Percentiles rank a stretch among this genome's conserved stretches.
These are phyloP conservation scores for Gracilariopsis chorda DNA, from an alignment of 23 red algal species.

Conservation along the genomic window DNA sequence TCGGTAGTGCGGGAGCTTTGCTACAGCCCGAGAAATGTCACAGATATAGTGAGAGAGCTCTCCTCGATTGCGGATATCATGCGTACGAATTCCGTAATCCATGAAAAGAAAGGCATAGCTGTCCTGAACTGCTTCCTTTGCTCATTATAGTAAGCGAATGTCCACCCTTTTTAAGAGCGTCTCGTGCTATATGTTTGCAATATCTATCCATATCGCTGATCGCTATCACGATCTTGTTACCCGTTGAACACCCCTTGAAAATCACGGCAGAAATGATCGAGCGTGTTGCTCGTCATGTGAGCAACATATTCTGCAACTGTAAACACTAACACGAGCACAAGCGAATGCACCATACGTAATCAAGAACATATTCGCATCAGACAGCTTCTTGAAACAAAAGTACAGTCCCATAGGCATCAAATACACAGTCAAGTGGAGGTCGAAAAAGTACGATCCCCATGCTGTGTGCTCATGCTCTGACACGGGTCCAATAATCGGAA, in stretches of 20 bases:
- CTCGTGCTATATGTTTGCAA: neutral
- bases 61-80: neutral
- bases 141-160: too few species aligned
- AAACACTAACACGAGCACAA: neutral
- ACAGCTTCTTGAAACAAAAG: too few species aligned
- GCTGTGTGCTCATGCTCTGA: too few species aligned
- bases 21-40: slow-evolving; percentile 25
- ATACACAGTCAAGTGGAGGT: too few species aligned
- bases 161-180: neutral
- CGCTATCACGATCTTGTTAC: neutral
- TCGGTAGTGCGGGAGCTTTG: neutral
- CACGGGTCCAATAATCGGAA: too few species aligned
- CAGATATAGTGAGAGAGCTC: slow-evolving; percentile 4
- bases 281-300: neutral
- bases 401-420: too few species aligned
- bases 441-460: too few species aligned
- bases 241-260: neutral
- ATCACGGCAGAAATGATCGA: neutral
- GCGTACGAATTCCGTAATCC: slow-evolving; percentile 51
- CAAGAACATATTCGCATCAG: too few species aligned
- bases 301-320: neutral
- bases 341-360: too few species aligned
- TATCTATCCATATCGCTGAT: slow-evolving; percentile 10
- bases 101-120: slow-evolving; percentile 34
- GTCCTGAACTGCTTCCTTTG: slow-evolving; percentile 20